A percentile compares a stretch with the other conserved stretches of the same genome.
These are phyloP conservation scores for Saccharomycopsis fermentans DNA, from an alignment of 805 yeast genomes.

Conservation along the genomic window DNA sequence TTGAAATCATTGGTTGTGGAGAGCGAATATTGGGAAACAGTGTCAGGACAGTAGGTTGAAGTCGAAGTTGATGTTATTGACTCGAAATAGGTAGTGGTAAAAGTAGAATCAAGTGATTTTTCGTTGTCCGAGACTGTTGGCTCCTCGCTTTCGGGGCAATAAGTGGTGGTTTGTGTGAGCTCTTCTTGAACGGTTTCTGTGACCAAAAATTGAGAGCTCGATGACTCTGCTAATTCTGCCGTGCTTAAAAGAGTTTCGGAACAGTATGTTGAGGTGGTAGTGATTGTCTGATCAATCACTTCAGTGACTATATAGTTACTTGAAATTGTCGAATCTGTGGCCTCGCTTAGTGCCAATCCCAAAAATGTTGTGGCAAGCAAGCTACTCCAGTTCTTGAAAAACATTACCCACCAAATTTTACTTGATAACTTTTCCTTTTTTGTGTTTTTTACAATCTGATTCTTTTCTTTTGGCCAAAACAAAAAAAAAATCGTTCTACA, in stretches of 20 bases:
- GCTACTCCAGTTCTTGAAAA: background rate
- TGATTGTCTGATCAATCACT: background rate
- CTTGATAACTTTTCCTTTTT: too few species aligned
- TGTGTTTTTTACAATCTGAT: too few species aligned
- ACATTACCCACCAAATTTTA: too few species aligned
- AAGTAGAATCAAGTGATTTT: background rate
- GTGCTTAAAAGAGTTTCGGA: background rate
- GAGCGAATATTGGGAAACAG: background rate
- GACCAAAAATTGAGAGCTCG: background rate
- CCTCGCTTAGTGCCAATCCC: background rate
- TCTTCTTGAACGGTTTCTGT: background rate
- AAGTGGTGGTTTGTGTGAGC: background rate
- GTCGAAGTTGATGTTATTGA: background rate
- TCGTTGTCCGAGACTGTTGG: background rate
- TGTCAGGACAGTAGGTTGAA: background rate
- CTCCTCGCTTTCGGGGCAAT: background rate
- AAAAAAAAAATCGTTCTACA: too few species aligned
- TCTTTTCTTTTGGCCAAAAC: too few species aligned
- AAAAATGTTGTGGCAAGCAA: background rate
- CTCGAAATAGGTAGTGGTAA: background rate
- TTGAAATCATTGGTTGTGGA: background rate
- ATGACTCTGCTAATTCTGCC: background rate
- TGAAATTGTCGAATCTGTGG: background rate
- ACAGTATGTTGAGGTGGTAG: background rate
- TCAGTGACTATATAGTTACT: background rate